Conservation (phyloP, 1,284 basidiomycete genomes). For the Cystobasidiaceae sp. region DNA sequence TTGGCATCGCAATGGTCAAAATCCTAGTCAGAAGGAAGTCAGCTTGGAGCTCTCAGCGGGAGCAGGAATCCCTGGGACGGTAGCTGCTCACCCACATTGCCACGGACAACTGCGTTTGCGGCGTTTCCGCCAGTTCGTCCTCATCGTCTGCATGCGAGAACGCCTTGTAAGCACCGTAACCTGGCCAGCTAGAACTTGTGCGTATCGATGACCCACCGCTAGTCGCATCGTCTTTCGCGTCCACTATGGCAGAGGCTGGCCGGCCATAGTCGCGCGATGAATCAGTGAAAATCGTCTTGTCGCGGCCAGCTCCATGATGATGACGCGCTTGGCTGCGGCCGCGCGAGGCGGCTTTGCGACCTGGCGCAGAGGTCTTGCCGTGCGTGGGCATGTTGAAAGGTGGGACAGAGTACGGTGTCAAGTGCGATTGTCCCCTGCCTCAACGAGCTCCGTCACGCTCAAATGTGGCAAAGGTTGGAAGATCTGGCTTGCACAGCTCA, state of each 20-base stretch:
- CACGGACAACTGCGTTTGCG: constrained; percentile 60
- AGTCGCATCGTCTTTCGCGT: constrained; percentile 42
- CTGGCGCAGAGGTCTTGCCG: neutral
- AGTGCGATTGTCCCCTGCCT: no score
- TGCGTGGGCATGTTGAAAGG: neutral
- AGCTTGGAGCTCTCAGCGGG: neutral
- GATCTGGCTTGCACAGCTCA: no score
- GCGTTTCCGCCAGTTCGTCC: constrained; percentile 17
- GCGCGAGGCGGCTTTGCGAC: neutral
- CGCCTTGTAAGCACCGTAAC: no score
- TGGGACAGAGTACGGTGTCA: no score
- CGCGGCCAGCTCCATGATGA: constrained; percentile 9
- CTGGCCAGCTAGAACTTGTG: no score
- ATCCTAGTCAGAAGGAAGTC: constrained; percentile 56
- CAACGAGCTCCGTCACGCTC: no score
- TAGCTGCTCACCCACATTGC: constrained; percentile 74
- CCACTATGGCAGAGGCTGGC: constrained; percentile 56
- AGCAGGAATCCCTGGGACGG: neutral
- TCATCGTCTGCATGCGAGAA: constrained; percentile 5
- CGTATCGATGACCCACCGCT: no score
- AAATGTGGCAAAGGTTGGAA: no score
- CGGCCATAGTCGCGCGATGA: constrained; percentile 42
- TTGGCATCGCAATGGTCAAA: constrained; percentile 96
- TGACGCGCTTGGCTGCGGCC: constrained; percentile 13
- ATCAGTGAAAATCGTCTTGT: constrained; percentile 36